phyloP scores from a whole-genome alignment of 2,329 filamentous ascomycete genomes.

The Fusarium sp. region DNA sequence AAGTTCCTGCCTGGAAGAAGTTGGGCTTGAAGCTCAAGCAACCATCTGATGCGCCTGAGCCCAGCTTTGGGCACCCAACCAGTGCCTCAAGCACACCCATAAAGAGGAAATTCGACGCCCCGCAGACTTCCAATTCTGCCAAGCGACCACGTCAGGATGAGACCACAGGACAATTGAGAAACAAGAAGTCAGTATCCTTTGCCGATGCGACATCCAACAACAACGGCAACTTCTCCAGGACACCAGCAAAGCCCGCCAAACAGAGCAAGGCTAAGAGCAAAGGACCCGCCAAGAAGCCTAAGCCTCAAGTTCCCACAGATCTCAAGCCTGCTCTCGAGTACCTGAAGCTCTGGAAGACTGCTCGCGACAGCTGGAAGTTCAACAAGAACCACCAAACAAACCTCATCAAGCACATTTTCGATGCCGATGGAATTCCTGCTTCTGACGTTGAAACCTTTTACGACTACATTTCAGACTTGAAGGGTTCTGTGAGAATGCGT shows the following conservation, averaged over 20 bases:
- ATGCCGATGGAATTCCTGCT: slow-evolving; percentile 75
- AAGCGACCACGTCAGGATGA: slow-evolving; percentile 52
- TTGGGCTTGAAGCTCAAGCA: slow-evolving; percentile 72
- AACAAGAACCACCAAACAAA: slow-evolving; percentile 92
- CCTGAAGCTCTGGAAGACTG: slow-evolving; percentile 77
- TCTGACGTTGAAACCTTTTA: slow-evolving; percentile 76
- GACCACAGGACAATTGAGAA: slow-evolving; percentile 48
- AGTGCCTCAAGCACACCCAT: slow-evolving; percentile 48
- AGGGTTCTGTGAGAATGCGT: slow-evolving; percentile 77
- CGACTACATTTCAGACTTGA: slow-evolving; percentile 81
- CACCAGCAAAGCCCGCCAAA: slow-evolving; percentile 49
- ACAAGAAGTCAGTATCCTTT: slow-evolving; percentile 63
- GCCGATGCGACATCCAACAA: slow-evolving; percentile 53
- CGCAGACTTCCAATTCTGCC: slow-evolving; percentile 48
- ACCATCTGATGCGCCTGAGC: slow-evolving; percentile 48
- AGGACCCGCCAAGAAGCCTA: slow-evolving; percentile 54
- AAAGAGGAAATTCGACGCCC: slow-evolving; percentile 56
- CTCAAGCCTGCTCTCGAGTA: slow-evolving; percentile 78
- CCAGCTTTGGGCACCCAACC: slow-evolving; percentile 53
- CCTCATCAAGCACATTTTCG: slow-evolving; percentile 84
- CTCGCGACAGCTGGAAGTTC: slow-evolving; percentile 86
- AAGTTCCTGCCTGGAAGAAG: slow-evolving; percentile 70
- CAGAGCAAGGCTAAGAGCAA: slow-evolving; percentile 51
- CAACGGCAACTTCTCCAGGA: slow-evolving; percentile 43
- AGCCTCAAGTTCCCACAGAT: slow-evolving; percentile 54